Base-by-base conservation (phyloP, 352 stramenopile species). In the Aphanomyces stellatus region DNA sequence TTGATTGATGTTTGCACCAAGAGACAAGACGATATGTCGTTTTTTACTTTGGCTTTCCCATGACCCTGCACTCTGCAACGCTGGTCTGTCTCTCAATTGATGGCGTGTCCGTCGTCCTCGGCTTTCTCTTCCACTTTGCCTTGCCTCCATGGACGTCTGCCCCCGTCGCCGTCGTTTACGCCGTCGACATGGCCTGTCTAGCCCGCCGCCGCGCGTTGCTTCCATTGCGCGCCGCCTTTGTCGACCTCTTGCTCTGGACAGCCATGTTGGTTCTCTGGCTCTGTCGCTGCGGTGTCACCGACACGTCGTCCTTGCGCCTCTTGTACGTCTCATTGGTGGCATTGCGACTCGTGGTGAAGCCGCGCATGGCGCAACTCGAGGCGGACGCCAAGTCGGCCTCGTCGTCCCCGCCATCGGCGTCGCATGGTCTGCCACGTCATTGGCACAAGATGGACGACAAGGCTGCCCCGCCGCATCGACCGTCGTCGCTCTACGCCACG, bases 261-360 rank as follows among this genome's bases (percentile, higher is more conserved):
- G 22, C 19, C 19, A 57, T 57, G 49, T n/a, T 57, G 13, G 27
- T 57, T 11, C 17, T 57, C 13, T 57, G 49, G 25, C 25, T 57
- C 15, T 53, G 46, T 28, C 46, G 46, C 10, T 22, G 46, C 46
- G 13, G 8, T 3, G 17, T 10, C 17, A 53, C 19, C 19, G 19
- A 10, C 22, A 13, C 17, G 10, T 10, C 10, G 24, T 19, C 33
- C 30, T 22, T 57, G 15, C 49, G 13, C 5, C 30, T 57, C 13
- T 13, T 57, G 22, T 93, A 93, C 65, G 62, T 91, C 28, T 78
- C 67, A 10, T 69, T 90, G 30, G 71, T 88, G 24, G 81, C 86
- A 25, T 51, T 88, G 51, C 84, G 86, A 2, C 71, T 95, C 25
- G 90, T 95, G 34, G 73, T 95, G 66, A 91, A 93, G 75, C 84